phyloP scores from a whole-genome alignment of 306 rosid species.

The Vachellia collinsii region DNA sequence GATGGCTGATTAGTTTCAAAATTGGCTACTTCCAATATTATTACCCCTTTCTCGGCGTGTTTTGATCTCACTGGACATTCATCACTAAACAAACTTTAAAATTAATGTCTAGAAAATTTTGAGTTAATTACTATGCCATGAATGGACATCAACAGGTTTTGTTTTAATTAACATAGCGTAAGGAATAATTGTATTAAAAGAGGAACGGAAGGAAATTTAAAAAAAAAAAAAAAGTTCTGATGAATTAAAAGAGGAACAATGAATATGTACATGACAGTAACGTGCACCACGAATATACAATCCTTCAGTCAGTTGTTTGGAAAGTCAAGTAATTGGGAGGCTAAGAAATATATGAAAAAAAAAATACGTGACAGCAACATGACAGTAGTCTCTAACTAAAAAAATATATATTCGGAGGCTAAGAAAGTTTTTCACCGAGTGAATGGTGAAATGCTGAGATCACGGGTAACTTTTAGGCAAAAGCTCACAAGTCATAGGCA shows the following conservation, averaged over 20 bases:
- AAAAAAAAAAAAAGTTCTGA: neutral
- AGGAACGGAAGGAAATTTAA: neutral
- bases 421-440: neutral
- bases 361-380: no score
- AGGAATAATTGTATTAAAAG: neutral
- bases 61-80: neutral
- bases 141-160: neutral
- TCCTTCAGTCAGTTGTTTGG: neutral
- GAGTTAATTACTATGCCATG: neutral
- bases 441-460: neutral
- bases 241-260: no score
- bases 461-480: neutral
- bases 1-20: neutral
- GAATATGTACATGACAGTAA: no score
- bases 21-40: neutral
- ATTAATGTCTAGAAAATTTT: neutral
- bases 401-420: no score
- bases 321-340: neutral
- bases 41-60: neutral
- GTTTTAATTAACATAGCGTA: neutral
- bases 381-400: no score
- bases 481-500: neutral
- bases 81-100: neutral
- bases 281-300: neutral
- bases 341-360: no score